Evolutionary conservation across 305 asterid species (phyloP).

Genomic region (Fraxinus latifolia): DNA sequence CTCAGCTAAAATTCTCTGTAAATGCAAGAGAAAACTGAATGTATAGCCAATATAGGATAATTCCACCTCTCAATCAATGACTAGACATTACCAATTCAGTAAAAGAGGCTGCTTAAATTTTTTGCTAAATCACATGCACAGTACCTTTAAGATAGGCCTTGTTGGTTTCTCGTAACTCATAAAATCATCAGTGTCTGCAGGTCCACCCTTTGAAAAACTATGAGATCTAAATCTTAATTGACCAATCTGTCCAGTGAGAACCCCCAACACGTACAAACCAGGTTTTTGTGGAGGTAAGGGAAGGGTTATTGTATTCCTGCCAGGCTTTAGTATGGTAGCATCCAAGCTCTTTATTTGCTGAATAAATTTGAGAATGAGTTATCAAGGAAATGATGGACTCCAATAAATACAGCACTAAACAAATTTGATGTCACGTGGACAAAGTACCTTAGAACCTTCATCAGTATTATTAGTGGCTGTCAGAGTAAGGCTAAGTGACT

Average conservation of each 20-base stretch:
- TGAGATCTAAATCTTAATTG: constrained; percentile 96
- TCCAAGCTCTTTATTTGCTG: constrained; percentile 83
- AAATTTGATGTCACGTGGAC: constrained; percentile 24
- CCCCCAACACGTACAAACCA: constrained; percentile 94
- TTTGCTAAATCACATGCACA: constrained; percentile 1
- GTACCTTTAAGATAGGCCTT: constrained; percentile 93
- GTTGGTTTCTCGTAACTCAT: constrained; percentile 98
- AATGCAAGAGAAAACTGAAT: neutral
- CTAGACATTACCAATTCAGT: constrained; percentile 17
- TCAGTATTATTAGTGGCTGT: constrained; percentile 80
- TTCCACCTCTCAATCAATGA: neutral
- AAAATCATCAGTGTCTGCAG: constrained; percentile 92
- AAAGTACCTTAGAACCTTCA: constrained; percentile 93
- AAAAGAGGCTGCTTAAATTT: constrained; percentile 14
- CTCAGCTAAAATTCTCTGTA: neutral
- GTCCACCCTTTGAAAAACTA: constrained; percentile 91
- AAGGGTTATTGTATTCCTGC: constrained; percentile 68
- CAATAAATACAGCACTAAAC: constrained; percentile 24
- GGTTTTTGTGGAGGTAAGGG: constrained; percentile 89
- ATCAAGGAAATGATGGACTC: constrained; percentile 21
- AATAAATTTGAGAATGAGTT: constrained; percentile 25
- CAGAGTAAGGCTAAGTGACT: constrained; percentile 83
- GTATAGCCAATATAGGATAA: neutral
- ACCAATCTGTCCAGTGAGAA: constrained; percentile 96
- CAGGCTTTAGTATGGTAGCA: constrained; percentile 80